Conservation (phyloP, 108 stramenopile species). For the Nannochloropsis gaditana region DNA sequence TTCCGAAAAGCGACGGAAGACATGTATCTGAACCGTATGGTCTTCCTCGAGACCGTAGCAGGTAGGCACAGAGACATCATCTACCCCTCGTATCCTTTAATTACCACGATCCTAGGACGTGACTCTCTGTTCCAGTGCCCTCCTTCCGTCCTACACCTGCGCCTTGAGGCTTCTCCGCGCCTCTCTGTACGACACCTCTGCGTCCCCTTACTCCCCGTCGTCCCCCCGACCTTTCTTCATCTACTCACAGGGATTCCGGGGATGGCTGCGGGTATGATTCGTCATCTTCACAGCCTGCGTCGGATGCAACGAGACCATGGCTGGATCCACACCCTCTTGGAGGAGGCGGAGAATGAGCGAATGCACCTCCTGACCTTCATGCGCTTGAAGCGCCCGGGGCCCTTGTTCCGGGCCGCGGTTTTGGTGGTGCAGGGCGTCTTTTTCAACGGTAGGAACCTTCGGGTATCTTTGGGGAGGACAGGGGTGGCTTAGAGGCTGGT, state of each 20-base stretch:
- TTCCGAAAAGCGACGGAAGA: conserved; percentile 38
- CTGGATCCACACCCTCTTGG: conserved; percentile 84
- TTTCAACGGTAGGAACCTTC: not conserved
- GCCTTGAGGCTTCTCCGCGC: not conserved
- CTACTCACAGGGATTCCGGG: conserved; percentile 36
- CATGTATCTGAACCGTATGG: conserved; percentile 46
- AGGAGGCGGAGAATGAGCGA: conserved; percentile 96
- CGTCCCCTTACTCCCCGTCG: not conserved
- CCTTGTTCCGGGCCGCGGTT: not conserved
- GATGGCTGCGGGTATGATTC: conserved; percentile 43
- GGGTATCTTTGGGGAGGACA: not conserved
- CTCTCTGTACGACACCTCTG: not conserved
- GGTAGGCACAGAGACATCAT: not conserved
- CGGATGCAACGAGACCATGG: conserved; percentile 77
- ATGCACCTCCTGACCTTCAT: conserved; percentile 92
- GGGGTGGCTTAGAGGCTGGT: not conserved
- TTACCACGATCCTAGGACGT: too few relatives aligned
- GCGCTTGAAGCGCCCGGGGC: conserved; percentile 56
- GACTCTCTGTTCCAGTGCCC: not conserved
- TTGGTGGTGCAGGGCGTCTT: not conserved
- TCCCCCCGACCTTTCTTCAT: not conserved
- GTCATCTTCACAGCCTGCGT: conserved; percentile 82
- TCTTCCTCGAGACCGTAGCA: conserved; percentile 50
- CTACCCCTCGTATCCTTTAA: too few relatives aligned
- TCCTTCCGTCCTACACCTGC: not conserved